Evolutionary conservation across 257 asterid species (phyloP).

Genomic region (Primulina eburnea): DNA sequence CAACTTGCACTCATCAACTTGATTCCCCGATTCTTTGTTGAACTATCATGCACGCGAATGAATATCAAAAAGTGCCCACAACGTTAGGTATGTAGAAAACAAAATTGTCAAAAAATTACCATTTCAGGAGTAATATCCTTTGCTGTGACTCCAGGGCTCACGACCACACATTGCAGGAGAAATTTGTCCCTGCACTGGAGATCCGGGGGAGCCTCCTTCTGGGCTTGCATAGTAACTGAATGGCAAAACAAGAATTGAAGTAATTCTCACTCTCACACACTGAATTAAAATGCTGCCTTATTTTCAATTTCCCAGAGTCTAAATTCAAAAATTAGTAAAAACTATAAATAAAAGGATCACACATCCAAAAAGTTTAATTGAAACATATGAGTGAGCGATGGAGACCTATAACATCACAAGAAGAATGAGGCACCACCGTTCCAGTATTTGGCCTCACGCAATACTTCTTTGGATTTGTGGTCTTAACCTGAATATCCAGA

Average conservation of each 20-base stretch:
- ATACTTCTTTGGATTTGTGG: conserved; percentile 81
- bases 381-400: neutral
- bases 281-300: neutral
- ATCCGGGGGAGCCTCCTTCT: conserved; percentile 88
- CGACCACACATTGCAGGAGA: conserved; percentile 77
- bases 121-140: conserved; percentile 80
- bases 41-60: conserved; percentile 43
- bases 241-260: conserved; percentile 23
- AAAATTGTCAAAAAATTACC: conserved; percentile 42
- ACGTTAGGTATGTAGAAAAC: neutral
- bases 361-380: too few relatives aligned
- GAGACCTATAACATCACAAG: conserved; percentile 50
- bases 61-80: neutral
- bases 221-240: conserved; percentile 98
- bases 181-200: conserved; percentile 96
- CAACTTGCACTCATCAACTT: conserved; percentile 86
- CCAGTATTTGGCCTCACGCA: conserved; percentile 71
- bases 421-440: conserved; percentile 60
- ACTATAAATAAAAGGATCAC: neutral
- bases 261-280: neutral
- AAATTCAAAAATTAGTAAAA: conserved; percentile 24
- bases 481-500: conserved; percentile 28
- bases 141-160: conserved; percentile 47
- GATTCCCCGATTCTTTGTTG: conserved; percentile 81
- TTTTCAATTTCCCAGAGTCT: neutral